Evolutionary conservation across 192 early-diverging fungal genomes (phyloP).

Genomic region (Coemansia sp.): DNA sequence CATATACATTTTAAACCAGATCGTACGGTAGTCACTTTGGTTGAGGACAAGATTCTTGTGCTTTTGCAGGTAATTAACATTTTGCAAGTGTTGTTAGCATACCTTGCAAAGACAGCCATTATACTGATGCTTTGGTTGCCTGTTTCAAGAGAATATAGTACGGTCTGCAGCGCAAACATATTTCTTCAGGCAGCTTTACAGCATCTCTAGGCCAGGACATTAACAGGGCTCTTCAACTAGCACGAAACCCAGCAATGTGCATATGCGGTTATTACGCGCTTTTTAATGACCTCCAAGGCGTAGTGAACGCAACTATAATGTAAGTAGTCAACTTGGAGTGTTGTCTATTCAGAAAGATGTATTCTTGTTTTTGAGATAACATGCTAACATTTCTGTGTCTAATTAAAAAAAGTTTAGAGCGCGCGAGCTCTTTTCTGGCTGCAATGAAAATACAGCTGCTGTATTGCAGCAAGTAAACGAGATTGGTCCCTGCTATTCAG

Average conservation of each 20-base stretch:
- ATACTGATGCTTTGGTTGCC: not conserved
- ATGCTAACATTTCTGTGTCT: not conserved
- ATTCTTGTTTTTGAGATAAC: not conserved
- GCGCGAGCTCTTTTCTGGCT: constrained; percentile 47
- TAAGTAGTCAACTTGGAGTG: constrained; percentile 23
- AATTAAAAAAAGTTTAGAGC: constrained; percentile 11
- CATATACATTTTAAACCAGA: constrained; percentile 12
- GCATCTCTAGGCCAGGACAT: constrained; percentile 33
- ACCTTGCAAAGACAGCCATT: no score
- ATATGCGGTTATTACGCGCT: constrained; percentile 29
- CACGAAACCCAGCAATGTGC: constrained; percentile 24
- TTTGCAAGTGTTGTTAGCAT: no score
- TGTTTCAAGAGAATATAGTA: constrained; percentile 15
- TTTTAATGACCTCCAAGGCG: constrained; percentile 10
- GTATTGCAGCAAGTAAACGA: constrained; percentile 62
- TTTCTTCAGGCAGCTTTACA: constrained; percentile 28
- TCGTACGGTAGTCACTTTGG: constrained; percentile 9
- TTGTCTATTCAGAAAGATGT: not conserved
- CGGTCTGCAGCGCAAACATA: constrained; percentile 20
- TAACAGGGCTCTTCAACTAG: constrained; percentile 17
- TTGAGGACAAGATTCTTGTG: constrained; percentile 34
- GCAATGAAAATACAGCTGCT: constrained; percentile 51
- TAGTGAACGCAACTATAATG: constrained; percentile 15
- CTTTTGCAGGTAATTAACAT: constrained; percentile 33
- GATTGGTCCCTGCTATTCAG: constrained; percentile 58